Conservation (phyloP, 2,329 filamentous ascomycete species). For the Clonostachys byssicola region DNA sequence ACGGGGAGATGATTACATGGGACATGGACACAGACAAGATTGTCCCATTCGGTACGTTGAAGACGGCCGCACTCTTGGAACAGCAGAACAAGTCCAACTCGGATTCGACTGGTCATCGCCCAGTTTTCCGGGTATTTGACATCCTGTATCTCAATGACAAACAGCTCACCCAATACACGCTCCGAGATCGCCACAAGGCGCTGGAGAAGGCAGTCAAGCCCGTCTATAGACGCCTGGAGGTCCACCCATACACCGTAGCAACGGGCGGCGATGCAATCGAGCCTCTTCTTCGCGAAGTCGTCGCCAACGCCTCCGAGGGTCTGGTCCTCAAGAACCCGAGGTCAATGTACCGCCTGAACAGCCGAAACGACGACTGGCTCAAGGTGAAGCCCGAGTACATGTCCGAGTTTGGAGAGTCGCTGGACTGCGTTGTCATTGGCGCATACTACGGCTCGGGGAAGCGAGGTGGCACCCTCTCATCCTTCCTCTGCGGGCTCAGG, state of each 20-base stretch:
- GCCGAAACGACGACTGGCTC: conserved; percentile 93
- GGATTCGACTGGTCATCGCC: conserved; percentile 44
- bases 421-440: conserved; percentile 86
- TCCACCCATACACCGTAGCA: conserved; percentile 69
- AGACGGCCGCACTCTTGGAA: conserved; percentile 80
- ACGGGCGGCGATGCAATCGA: conserved; percentile 71
- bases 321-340: conserved; percentile 91
- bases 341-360: conserved; percentile 81
- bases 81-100: conserved; percentile 61
- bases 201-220: conserved; percentile 67
- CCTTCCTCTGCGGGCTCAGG: conserved; percentile 84
- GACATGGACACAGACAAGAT: conserved; percentile 81
- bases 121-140: conserved; percentile 84
- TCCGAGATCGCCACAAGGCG: conserved; percentile 75
- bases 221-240: conserved; percentile 74
- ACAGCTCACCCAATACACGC: conserved; percentile 74
- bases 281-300: conserved; percentile 71
- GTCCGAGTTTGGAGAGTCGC: conserved; percentile 88
- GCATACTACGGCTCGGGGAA: conserved; percentile 89
- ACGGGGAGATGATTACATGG: conserved; percentile 99
- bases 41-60: conserved; percentile 87
- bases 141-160: conserved; percentile 84
- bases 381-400: conserved; percentile 99
- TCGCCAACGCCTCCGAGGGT: conserved; percentile 84
- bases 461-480: conserved; percentile 77